A percentile compares a stretch with the other conserved stretches of the same genome.
Conservation (phyloP, 2,329 filamentous ascomycete species). For the Chaetomium olivaceum region DNA sequence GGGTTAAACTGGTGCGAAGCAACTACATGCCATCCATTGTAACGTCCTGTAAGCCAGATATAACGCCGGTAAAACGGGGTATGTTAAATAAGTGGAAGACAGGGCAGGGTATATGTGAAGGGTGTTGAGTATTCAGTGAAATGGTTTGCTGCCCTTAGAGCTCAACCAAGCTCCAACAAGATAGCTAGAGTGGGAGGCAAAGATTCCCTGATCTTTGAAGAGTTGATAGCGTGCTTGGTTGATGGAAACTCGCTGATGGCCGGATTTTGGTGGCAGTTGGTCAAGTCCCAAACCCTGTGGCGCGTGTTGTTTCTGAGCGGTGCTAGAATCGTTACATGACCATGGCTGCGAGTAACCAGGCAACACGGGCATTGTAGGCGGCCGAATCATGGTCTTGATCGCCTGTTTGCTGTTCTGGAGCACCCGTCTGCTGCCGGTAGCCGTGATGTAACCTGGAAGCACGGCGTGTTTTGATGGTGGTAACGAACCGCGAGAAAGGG, state of each 20-base stretch:
- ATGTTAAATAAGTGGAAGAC: neutral
- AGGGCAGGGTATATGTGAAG: neutral
- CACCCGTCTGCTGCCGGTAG: neutral
- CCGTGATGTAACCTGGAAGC: neutral
- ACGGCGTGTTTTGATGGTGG: neutral
- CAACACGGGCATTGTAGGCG: conserved; percentile 2
- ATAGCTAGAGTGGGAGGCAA: neutral
- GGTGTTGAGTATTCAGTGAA: neutral
- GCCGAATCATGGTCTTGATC: neutral
- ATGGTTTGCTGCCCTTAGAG: neutral
- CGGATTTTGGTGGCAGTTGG: neutral
- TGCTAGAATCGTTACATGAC: neutral
- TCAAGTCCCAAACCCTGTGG: neutral
- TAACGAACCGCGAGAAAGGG: neutral
- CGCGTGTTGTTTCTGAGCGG: neutral
- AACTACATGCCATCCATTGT: neutral
- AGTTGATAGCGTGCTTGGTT: neutral
- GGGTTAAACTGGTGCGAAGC: neutral
- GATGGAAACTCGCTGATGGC: neutral
- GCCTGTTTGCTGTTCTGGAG: neutral
- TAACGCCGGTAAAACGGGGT: neutral
- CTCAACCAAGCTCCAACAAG: neutral
- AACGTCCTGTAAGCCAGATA: neutral
- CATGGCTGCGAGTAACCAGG: conserved; percentile 8
- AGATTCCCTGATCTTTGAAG: neutral